Percentiles rank a stretch among this genome's conserved stretches.
Conservation (phyloP, 73 alveolate species). For the Effrenium voratum region DNA sequence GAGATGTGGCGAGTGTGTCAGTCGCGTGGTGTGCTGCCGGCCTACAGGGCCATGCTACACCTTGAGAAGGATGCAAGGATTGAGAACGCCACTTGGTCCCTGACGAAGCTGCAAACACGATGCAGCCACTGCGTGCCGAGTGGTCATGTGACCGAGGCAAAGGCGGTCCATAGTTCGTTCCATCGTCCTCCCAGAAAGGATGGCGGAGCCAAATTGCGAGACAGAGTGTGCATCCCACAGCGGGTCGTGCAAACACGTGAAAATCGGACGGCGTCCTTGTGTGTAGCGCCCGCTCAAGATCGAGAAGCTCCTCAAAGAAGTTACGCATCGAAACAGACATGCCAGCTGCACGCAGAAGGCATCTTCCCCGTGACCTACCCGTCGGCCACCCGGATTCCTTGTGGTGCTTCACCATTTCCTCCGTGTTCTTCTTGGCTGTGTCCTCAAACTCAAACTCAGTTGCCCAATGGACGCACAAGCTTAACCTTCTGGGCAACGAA, state of each 20-base stretch:
- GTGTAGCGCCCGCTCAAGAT: constrained; percentile 78
- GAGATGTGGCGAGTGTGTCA: no score
- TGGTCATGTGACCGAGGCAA: background rate
- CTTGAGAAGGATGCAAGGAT: background rate
- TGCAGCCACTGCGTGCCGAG: background rate
- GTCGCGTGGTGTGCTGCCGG: no score
- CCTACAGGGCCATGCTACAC: background rate
- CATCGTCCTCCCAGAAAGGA: constrained; percentile 34
- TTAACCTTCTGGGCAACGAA: no score
- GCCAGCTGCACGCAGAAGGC: background rate
- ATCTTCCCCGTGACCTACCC: background rate
- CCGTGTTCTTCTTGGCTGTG: constrained; percentile 64
- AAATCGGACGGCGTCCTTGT: constrained; percentile 25
- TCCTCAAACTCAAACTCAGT: background rate
- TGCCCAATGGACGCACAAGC: background rate
- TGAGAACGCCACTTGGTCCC: background rate
- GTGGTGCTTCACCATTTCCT: constrained; percentile 88
- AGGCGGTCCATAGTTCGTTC: constrained; percentile 90
- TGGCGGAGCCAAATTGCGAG: background rate
- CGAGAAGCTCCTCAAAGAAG: constrained; percentile 41
- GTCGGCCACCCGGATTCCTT: constrained; percentile 5
- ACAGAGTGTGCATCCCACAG: background rate
- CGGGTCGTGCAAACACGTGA: background rate
- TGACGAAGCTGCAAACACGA: background rate
- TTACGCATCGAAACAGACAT: background rate